These are phyloP conservation scores for Setaria viridis DNA, from an alignment of 202 grass and related monocot genomes.

Conservation along the genomic window DNA sequence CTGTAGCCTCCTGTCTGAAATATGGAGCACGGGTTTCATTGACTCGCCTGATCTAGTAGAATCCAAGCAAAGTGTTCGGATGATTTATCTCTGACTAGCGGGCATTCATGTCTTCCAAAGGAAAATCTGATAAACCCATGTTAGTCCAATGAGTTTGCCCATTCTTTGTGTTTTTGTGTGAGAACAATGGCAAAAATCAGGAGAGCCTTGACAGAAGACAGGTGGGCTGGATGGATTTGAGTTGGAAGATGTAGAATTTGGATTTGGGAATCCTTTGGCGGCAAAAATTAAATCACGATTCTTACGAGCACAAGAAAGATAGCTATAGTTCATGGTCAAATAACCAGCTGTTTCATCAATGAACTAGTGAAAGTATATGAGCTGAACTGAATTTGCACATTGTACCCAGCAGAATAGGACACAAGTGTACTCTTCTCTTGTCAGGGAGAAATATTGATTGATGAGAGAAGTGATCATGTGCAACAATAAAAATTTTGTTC, in stretches of 20 bases:
- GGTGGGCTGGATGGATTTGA: not conserved
- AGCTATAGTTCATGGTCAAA: not conserved
- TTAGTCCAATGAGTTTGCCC: not conserved
- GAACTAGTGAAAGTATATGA: constrained; percentile 17
- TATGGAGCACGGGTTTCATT: not conserved
- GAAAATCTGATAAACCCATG: not conserved
- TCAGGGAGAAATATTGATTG: constrained; percentile 2
- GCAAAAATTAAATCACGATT: no score
- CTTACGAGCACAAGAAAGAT: no score
- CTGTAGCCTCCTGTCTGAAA: not conserved
- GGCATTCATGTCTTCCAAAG: not conserved
- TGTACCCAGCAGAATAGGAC: not conserved
- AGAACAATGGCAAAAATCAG: constrained; percentile 1
- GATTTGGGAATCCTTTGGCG: no score
- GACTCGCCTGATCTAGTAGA: not conserved
- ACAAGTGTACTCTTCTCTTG: not conserved
- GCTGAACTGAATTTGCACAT: not conserved
- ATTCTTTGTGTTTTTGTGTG: not conserved
- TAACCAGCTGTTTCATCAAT: not conserved
- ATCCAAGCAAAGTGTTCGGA: not conserved
- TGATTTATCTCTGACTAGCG: not conserved
- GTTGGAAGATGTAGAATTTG: not conserved
- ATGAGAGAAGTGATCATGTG: constrained; percentile 11
- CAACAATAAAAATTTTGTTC: constrained; percentile 3
- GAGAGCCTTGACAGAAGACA: not conserved